phyloP scores from a whole-genome alignment of 2,329 filamentous ascomycete species.

The Cladobotryum protrusum region DNA sequence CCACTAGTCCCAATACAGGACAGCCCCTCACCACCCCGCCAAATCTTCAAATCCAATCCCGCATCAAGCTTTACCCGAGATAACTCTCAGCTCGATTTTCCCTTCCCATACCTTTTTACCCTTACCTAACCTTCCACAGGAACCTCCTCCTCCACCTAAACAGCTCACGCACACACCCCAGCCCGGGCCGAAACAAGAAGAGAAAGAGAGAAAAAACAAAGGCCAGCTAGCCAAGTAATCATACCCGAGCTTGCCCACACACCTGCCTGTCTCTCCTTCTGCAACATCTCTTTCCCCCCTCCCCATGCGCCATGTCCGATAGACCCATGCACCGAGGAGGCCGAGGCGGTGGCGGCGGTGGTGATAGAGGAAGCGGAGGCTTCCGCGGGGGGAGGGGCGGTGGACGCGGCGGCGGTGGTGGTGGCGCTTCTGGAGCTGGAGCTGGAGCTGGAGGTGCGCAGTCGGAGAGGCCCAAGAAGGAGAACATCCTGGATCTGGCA shows the following conservation, averaged over 20 bases:
- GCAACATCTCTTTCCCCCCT: constrained; percentile 1
- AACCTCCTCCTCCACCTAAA: neutral
- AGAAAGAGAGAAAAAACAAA: too few relatives aligned
- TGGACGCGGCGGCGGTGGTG: constrained; percentile 31
- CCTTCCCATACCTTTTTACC: neutral
- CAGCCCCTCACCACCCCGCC: neutral
- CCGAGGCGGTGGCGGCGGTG: constrained; percentile 35
- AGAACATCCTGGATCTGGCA: constrained; percentile 90
- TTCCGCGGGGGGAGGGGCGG: constrained; percentile 41
- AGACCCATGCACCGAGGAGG: constrained; percentile 43
- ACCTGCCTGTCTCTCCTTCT: neutral
- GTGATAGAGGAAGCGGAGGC: constrained; percentile 41
- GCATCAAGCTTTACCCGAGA: constrained; percentile 1
- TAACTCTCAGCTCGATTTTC: neutral
- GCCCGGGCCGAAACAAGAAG: neutral
- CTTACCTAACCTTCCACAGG: neutral
- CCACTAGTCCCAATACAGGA: neutral
- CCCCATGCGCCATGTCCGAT: constrained; percentile 42
- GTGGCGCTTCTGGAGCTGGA: neutral
- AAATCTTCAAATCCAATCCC: neutral
- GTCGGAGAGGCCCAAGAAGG: constrained; percentile 84
- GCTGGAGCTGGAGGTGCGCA: constrained; percentile 40
- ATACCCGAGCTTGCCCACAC: too few relatives aligned
- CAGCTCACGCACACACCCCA: neutral
- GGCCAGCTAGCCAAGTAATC: too few relatives aligned